Percentiles rank a stretch among this genome's conserved stretches.
Conservation (phyloP, 805 yeast genomes). For the Saccharomyces jurei region DNA sequence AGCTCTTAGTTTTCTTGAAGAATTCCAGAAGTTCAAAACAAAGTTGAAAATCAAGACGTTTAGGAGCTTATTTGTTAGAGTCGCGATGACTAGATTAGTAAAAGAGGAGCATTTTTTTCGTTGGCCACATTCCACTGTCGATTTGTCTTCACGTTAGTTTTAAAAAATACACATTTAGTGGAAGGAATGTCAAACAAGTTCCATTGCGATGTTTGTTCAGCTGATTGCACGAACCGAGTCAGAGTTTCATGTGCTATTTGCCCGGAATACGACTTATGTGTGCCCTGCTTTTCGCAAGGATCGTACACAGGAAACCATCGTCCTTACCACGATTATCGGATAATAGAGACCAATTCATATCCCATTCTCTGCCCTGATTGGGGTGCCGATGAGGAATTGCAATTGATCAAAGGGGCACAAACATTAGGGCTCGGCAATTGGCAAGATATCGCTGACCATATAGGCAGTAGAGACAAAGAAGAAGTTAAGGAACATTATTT, state of each 20-base stretch:
- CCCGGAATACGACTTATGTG: conserved; percentile 92
- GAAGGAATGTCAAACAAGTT: conserved; percentile 40
- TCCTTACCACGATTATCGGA: conserved; percentile 88
- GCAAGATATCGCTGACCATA: conserved; percentile 96
- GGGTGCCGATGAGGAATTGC: conserved; percentile 97
- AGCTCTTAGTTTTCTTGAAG: neutral
- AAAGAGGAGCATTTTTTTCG: neutral
- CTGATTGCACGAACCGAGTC: conserved; percentile 89
- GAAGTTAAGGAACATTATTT: conserved; percentile 84
- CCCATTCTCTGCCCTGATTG: conserved; percentile 86
- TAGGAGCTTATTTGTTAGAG: neutral
- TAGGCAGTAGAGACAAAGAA: conserved; percentile 85
- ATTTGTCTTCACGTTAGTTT: neutral
- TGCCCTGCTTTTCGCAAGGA: conserved; percentile 91
- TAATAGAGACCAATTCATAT: conserved; percentile 89
- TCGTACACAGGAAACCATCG: conserved; percentile 72
- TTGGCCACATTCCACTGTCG: neutral
- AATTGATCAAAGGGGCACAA: conserved; percentile 85
- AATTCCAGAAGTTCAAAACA: neutral
- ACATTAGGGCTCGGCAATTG: conserved; percentile 90
- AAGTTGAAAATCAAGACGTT: neutral
- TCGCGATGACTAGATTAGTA: neutral
- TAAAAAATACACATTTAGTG: neutral
- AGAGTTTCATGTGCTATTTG: conserved; percentile 89
- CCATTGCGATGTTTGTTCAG: conserved; percentile 94